Evolutionary conservation across 192 early-diverging fungal genomes (phyloP), one percentile per base, ranked within the genome.

Genomic region (Oehlia diaphana): DNA sequence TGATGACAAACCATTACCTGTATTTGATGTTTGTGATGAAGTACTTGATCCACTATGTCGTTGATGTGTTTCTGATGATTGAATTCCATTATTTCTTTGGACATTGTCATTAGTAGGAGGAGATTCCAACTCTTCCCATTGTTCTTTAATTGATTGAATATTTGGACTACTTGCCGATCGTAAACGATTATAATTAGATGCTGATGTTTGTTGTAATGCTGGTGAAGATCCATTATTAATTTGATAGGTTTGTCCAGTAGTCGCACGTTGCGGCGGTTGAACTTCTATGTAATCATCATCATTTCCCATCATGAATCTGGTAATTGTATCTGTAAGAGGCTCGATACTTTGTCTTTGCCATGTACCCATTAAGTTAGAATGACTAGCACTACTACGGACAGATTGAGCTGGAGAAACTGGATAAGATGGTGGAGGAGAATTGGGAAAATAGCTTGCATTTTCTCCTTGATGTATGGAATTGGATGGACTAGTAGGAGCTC

Each of bases 161-260:
- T 91, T 91, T 31, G 90, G 88, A 64, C 81, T 91, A 72, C 88
- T 89, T 58, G 88, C 86, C 19, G 90, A 89, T 37, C 90, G 83
- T n/a, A 86, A 73, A 21, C 88, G 85, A 53, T 79, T 82, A 63
- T 37, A 26, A 58, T 28, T 37, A 21, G 50, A 19, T 61, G 62
- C n/a, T 73, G 31, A 19, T 68, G 23, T 72, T 58, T 21, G 35
- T 67, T 67, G 16, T 53, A 42, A n/a, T 14, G 26, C 26, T 33
- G 78, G 78, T 13, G 68, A 28, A 61, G 67, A 50, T n/a, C 76
- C 68, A 72, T 16, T 14, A 72, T 16, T 14, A 53, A 47, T 21
- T 70, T 78, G 67, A 69, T 35, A 68, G 35, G 67, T 70, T 69
- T 49, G 77, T n/a, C 73, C 73, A 39, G 39, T 1, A 42, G 63